Evolutionary conservation across 345 rosid genomes (phyloP).

Genomic region (thale cress (Arabidopsis thaliana)): DNA sequence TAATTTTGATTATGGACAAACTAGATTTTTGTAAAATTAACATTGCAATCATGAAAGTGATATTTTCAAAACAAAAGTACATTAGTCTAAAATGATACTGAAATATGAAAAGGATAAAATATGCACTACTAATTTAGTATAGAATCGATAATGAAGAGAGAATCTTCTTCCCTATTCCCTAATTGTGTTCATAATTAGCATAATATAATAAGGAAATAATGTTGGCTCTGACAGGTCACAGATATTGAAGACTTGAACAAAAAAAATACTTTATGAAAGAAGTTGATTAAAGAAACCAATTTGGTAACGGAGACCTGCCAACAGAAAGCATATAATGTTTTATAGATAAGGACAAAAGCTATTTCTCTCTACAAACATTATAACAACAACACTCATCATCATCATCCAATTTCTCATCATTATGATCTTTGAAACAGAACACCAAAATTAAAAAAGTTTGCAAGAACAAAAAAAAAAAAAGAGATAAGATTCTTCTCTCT

Average conservation of each 20-base stretch:
- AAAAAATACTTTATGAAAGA: background rate
- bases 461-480: background rate
- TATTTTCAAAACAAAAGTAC: background rate
- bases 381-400: conserved; percentile 6
- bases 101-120: background rate
- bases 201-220: background rate
- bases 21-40: background rate
- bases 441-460: conserved; percentile 19
- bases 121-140: background rate
- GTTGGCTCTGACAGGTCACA: conserved; percentile 41
- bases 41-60: background rate
- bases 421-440: conserved; percentile 26
- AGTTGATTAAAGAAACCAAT: conserved; percentile 24
- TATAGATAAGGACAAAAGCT: conserved; percentile 40
- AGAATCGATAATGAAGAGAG: background rate
- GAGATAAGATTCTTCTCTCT: conserved; percentile 28
- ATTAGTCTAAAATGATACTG: background rate
- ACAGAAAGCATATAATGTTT: conserved; percentile 33
- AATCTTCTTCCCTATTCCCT: background rate
- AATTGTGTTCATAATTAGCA: conserved; percentile 15
- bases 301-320: conserved; percentile 36
- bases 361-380: conserved; percentile 12
- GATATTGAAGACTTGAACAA: conserved; percentile 12
- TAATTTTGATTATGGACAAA: background rate
- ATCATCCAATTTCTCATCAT: conserved; percentile 25